These are phyloP conservation scores for Diaporthe australafricana DNA, from an alignment of 2,329 filamentous ascomycete species.

Conservation along the genomic window DNA sequence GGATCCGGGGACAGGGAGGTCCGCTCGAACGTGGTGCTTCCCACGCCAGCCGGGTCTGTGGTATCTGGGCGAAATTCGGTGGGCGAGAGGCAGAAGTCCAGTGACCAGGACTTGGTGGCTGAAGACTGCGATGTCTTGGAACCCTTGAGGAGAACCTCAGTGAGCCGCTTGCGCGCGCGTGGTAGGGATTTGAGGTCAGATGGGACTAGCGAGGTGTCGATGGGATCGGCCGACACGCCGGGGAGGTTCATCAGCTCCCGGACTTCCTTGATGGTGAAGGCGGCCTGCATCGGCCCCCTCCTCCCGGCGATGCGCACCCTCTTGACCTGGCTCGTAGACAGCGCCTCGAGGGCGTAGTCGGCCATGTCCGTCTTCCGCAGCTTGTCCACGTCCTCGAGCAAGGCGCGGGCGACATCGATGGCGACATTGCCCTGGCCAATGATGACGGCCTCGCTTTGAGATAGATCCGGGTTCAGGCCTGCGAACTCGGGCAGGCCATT, in stretches of 20 bases:
- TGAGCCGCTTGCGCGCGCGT: slow-evolving; percentile 79
- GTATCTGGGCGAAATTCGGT: slow-evolving; percentile 69
- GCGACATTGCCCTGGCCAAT: slow-evolving; percentile 98
- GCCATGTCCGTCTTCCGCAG: slow-evolving; percentile 90
- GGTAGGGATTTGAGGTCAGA: slow-evolving; percentile 75
- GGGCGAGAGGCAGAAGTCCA: slow-evolving; percentile 89
- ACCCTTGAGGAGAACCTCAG: slow-evolving; percentile 84
- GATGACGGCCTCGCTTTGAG: slow-evolving; percentile 82
- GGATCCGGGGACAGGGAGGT: slow-evolving; percentile 64
- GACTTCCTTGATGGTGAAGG: slow-evolving; percentile 95
- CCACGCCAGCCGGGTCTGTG: slow-evolving; percentile 61
- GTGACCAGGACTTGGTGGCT: slow-evolving; percentile 78
- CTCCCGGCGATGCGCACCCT: slow-evolving; percentile 89
- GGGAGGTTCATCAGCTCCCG: slow-evolving; percentile 87
- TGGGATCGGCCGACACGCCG: slow-evolving; percentile 76
- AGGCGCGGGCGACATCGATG: slow-evolving; percentile 89
- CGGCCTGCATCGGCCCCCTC: slow-evolving; percentile 89
- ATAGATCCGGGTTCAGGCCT: slow-evolving; percentile 77
- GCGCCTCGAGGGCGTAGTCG: slow-evolving; percentile 79
- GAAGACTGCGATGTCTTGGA: slow-evolving; percentile 62
- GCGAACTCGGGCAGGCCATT: slow-evolving; percentile 91
- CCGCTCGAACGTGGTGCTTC: slow-evolving; percentile 75
- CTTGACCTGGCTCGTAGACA: slow-evolving; percentile 80
- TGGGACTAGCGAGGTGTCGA: slow-evolving; percentile 76
- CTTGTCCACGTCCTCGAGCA: slow-evolving; percentile 80